Percentiles rank a stretch among this genome's conserved stretches.
Evolutionary conservation across 345 rosid genomes (phyloP).

Genomic region (Bruguiera parviflora): DNA sequence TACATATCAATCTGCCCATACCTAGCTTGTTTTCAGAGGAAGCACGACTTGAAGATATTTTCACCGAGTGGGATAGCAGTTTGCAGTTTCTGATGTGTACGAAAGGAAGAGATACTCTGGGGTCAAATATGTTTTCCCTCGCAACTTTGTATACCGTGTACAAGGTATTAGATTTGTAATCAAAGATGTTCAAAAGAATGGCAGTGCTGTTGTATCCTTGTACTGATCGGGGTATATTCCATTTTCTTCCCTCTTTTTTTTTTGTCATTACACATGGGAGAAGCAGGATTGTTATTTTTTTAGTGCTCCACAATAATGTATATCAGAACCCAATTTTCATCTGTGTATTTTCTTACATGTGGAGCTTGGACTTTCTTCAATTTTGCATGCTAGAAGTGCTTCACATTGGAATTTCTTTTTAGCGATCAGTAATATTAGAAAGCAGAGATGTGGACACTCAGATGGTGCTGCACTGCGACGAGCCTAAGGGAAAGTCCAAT

Average conservation of each 20-base stretch:
- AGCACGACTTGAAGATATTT: not conserved
- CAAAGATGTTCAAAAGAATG: not conserved
- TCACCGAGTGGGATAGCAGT: not conserved
- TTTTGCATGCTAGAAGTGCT: not conserved
- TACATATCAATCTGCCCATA: not conserved
- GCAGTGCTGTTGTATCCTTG: not conserved
- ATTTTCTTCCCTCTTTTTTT: not conserved
- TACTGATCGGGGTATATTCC: not conserved
- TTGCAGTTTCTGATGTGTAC: not conserved
- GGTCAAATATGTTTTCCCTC: not conserved
- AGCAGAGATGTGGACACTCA: too few species aligned
- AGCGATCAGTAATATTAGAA: too few species aligned
- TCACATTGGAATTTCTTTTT: not conserved
- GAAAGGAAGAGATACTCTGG: not conserved
- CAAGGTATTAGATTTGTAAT: not conserved
- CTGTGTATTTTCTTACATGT: not conserved
- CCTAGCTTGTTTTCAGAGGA: conserved; percentile 2
- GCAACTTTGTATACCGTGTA: not conserved
- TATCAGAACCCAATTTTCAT: not conserved
- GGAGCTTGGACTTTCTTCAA: not conserved
- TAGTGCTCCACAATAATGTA: not conserved
- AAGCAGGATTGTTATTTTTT: not conserved
- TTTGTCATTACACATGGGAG: not conserved
- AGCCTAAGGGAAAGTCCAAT: too few species aligned
- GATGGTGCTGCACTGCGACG: too few species aligned